A percentile compares a stretch with the other conserved stretches of the same genome.
These are phyloP conservation scores for Prototheca wickerhamii DNA, from an alignment of 163 green algal species.

Conservation along the genomic window DNA sequence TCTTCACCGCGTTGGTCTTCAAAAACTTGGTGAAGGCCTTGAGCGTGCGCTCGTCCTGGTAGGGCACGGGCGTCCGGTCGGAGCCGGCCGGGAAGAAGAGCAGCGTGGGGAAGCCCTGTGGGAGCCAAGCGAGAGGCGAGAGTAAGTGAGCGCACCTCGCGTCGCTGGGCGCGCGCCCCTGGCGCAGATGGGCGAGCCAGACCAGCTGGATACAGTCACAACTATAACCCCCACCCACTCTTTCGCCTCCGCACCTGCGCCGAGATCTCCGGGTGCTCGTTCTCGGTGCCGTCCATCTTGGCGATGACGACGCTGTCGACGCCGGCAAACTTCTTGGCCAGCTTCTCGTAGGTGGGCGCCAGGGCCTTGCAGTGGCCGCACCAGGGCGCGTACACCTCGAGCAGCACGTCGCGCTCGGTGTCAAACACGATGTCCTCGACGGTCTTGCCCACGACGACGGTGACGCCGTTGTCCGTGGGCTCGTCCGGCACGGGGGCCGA, in stretches of 20 bases:
- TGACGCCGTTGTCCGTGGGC: constrained; percentile 26
- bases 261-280: constrained; percentile 38
- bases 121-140: not conserved
- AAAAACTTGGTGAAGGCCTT: constrained; percentile 39
- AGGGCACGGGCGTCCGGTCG: constrained; percentile 20
- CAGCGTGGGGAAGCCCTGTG: constrained; percentile 55
- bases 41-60: constrained; percentile 27
- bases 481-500: constrained; percentile 17
- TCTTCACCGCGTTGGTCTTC: constrained; percentile 23
- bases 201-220: not conserved
- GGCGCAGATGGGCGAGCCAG: not conserved
- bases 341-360: constrained; percentile 42
- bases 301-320: constrained; percentile 54
- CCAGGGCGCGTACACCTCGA: constrained; percentile 68
- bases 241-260: constrained; percentile 20
- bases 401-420: constrained; percentile 30
- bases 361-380: constrained; percentile 71
- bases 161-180: not conserved
- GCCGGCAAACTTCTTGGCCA: constrained; percentile 40
- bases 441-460: constrained; percentile 16
- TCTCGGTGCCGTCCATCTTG: constrained; percentile 68
- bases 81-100: constrained; percentile 37
- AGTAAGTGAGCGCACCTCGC: not conserved
- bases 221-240: not conserved
- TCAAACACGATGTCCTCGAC: constrained; percentile 25